phyloP scores from a whole-genome alignment of 208 protist species.

The Leptomonas seymouri region DNA sequence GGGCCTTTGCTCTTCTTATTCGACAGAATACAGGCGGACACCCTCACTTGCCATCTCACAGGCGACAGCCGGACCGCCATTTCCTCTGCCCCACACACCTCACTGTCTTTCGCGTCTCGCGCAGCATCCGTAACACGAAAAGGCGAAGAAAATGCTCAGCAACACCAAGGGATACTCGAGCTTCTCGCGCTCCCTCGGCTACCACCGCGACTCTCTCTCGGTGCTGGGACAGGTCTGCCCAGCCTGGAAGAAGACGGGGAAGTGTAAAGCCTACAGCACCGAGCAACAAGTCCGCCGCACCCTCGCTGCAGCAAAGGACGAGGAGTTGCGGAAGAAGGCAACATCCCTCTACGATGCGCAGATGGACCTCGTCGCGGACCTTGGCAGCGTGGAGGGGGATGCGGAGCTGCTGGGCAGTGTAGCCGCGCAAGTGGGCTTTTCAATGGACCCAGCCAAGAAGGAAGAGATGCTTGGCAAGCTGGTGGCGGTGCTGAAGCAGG shows the following conservation, averaged over 20 bases:
- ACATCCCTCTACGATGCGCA: slow-evolving; percentile 61
- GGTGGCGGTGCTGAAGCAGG: slow-evolving; percentile 70
- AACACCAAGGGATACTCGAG: slow-evolving; percentile 49
- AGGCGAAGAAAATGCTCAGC: slow-evolving; percentile 87
- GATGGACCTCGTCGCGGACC: slow-evolving; percentile 48
- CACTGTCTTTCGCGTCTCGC: too few relatives aligned
- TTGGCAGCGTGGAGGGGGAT: slow-evolving; percentile 17
- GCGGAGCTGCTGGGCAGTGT: slow-evolving; percentile 10
- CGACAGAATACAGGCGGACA: too few relatives aligned
- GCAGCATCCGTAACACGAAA: too few relatives aligned
- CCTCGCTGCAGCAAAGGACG: slow-evolving; percentile 59
- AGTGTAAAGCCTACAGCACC: slow-evolving; percentile 44
- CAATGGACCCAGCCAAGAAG: slow-evolving; percentile 20
- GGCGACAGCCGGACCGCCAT: too few relatives aligned
- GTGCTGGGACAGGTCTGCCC: slow-evolving; percentile 49
- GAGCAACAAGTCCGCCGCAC: slow-evolving; percentile 47
- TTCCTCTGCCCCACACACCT: too few relatives aligned
- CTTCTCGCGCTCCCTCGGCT: slow-evolving; percentile 43
- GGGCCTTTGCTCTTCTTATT: slow-evolving; percentile 2
- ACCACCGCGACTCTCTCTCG: slow-evolving; percentile 37
- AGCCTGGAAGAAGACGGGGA: slow-evolving; percentile 30
- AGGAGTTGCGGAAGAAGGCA: slow-evolving; percentile 66
- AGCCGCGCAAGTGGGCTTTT: slow-evolving; percentile 19
- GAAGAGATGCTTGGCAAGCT: slow-evolving; percentile 40
- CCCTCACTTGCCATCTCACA: too few relatives aligned